Base-by-base conservation (phyloP, 2,329 filamentous ascomycete species). In the Xylariaceae sp. region DNA sequence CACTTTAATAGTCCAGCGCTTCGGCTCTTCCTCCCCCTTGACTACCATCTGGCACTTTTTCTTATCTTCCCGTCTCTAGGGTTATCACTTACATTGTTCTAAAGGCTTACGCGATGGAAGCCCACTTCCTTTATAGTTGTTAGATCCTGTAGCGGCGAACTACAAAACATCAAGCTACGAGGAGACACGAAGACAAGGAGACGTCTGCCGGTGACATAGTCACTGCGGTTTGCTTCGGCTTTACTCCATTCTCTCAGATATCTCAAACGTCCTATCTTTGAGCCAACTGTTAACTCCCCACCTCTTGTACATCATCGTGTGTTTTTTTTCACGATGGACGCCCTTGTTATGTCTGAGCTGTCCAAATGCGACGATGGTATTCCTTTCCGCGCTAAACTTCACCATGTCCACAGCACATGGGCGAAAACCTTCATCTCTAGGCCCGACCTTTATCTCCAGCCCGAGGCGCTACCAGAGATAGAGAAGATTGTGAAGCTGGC, bases 381-480 rank as follows among this genome's bases (percentile, higher is more conserved):
- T 32, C 85, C 91, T 36, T 96, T 97, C 76, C 89, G 87, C 70
- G 89, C 90, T 5, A 81, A 80, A 53, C 77, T 82, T 55, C 78
- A 83, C 47, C 86, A 97, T 72, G 75, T 86, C 42, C 94, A 97
- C 76, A 87, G 87, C 66, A 99, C 94, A 16, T 99, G 94, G 94
- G 94, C 94, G 32, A 87, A 87, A 68, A 97, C 94, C 43, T 97
- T 95, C 76, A 87, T 89, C 66, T 94, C 88, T 44, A 83, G 86
- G 15, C 94, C 94, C 2, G 92, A 97, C 77, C 85, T 97, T 53
- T 97, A 93, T 74, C 85, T 97, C 64, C 89, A 89, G 66, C 94
- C 94, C 2, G 82, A 89, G 65, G 87, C 86, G 1, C 77, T 94
- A 45, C 77, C 78, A 11, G 93, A 97, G 74, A 83, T 99, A 61